Percentiles rank a stretch among this genome's conserved stretches.
Conservation (phyloP, 2,329 filamentous ascomycete species). For the Alternaria tenuissima region DNA sequence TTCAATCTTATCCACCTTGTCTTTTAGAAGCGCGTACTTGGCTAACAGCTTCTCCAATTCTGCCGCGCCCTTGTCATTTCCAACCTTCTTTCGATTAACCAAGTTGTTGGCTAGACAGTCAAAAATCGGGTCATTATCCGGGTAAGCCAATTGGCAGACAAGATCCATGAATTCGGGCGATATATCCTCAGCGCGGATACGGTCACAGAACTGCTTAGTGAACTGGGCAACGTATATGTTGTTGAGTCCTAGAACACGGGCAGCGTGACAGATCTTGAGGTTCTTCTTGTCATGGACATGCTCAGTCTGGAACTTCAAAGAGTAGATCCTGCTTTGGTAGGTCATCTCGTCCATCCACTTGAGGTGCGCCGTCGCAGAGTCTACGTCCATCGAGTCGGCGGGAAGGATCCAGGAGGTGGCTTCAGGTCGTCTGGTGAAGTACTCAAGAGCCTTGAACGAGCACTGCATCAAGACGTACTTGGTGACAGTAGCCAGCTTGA, state of each 20-base stretch:
- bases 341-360: constrained; percentile 40
- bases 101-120: constrained; percentile 42
- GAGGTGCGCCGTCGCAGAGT: constrained; percentile 25
- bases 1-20: constrained; percentile 19
- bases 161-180: constrained; percentile 26
- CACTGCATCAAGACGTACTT: constrained; percentile 43
- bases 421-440: constrained; percentile 29
- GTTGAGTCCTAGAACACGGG: constrained; percentile 36
- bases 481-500: constrained; percentile 21
- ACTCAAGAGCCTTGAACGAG: constrained; percentile 29
- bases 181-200: constrained; percentile 27
- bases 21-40: constrained; percentile 14
- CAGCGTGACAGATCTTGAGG: constrained; percentile 33
- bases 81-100: constrained; percentile 13
- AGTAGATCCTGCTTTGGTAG: constrained; percentile 32
- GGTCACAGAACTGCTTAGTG: constrained; percentile 40
- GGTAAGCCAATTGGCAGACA: constrained; percentile 26
- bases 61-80: background rate
- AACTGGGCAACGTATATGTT: constrained; percentile 45
- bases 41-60: constrained; percentile 12
- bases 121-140: constrained; percentile 37
- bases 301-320: constrained; percentile 26
- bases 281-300: constrained; percentile 31
- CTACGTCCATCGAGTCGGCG: constrained; percentile 24
- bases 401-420: constrained; percentile 24